Evolutionary conservation across 352 stramenopile genomes (phyloP).

Genomic region (Thalassiosira exigua): DNA sequence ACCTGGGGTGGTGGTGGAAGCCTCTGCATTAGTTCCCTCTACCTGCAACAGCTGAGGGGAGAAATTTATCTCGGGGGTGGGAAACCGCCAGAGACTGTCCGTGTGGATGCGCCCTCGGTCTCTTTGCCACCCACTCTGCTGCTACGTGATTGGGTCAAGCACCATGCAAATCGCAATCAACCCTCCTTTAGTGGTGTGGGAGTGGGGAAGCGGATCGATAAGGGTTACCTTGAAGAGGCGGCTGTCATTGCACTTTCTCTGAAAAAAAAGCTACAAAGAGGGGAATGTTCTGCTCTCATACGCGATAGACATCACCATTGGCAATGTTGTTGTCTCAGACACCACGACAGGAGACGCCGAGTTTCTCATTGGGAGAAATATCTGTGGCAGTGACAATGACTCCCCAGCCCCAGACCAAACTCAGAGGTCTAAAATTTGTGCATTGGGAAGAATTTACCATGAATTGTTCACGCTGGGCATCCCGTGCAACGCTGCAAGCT

Average conservation of each 20-base stretch:
- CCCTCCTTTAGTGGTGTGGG: no score
- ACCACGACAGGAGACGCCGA: not conserved
- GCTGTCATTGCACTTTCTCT: constrained; percentile 12
- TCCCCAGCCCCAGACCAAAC: not conserved
- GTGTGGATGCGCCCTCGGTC: no score
- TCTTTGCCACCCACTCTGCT: no score
- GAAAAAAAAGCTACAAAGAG: constrained; percentile 2
- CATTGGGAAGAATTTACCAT: not conserved
- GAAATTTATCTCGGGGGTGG: no score
- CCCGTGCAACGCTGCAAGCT: not conserved
- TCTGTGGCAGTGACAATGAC: not conserved
- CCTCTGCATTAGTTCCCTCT: no score
- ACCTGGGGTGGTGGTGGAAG: no score
- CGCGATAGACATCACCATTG: not conserved
- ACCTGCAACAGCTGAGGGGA: no score
- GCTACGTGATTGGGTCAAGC: no score
- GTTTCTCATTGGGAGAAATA: not conserved
- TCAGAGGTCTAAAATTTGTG: not conserved
- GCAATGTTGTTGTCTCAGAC: constrained; percentile 5
- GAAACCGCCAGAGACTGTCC: no score
- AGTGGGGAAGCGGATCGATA: not conserved
- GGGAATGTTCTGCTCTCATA: not conserved
- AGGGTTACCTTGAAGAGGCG: constrained; percentile 33
- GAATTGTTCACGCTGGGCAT: not conserved
- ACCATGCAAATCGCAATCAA: no score